Conservation (phyloP, 2,329 filamentous ascomycete genomes). For the Leptoxyphium fumago region DNA sequence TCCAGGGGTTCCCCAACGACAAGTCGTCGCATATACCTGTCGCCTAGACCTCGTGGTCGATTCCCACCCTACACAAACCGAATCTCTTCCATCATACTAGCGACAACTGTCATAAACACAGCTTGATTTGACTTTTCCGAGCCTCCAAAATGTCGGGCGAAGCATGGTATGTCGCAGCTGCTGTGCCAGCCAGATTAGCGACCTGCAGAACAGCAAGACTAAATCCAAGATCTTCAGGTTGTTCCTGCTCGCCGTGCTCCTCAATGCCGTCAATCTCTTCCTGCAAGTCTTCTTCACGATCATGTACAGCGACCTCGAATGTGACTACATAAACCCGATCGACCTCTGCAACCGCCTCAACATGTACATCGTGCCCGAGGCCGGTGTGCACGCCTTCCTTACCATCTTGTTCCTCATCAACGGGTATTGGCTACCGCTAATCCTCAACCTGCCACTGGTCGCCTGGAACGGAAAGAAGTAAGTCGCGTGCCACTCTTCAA, state of each 20-base stretch:
- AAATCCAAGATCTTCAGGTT: conserved; percentile 40
- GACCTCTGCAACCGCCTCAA: conserved; percentile 99
- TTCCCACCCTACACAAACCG: too few relatives aligned
- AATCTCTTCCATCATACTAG: too few relatives aligned
- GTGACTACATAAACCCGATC: conserved; percentile 99
- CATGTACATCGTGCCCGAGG: conserved; percentile 98
- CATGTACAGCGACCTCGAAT: conserved; percentile 99
- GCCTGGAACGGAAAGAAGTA: conserved; percentile 98
- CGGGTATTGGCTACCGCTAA: conserved; percentile 88
- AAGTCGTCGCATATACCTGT: not conserved
- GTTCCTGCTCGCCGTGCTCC: conserved; percentile 91
- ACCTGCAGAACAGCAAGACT: conserved; percentile 3
- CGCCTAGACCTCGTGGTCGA: not conserved
- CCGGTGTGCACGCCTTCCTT: conserved; percentile 89
- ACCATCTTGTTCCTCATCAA: conserved; percentile 96
- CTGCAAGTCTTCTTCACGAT: conserved; percentile 99
- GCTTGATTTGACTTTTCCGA: not conserved
- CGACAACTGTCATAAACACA: too few relatives aligned
- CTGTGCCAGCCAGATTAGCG: conserved; percentile 1
- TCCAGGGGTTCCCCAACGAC: not conserved
- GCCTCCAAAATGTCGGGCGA: conserved; percentile 23
- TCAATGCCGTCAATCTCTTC: conserved; percentile 99
- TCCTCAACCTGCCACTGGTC: conserved; percentile 83
- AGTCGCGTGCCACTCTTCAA: conserved; percentile 17
- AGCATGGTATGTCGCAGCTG: conserved; percentile 19